Conservation (phyloP, 1,284 basidiomycete genomes). For the Schizophyllum commune region DNA sequence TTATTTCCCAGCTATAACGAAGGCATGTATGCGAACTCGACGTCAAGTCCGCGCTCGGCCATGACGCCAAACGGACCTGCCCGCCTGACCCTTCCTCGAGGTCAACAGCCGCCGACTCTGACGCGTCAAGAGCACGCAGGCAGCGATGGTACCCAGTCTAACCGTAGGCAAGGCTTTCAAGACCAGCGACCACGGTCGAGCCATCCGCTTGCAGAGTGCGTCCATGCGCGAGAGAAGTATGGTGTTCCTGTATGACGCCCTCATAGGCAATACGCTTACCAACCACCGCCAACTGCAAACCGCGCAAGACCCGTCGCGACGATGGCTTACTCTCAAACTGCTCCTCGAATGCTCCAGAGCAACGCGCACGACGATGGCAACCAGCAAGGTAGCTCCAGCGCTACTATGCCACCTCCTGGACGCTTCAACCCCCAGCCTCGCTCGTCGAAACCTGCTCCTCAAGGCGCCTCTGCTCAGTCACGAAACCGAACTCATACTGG, state of each 20-base stretch:
- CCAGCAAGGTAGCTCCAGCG: not conserved
- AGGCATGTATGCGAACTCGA: constrained; percentile 5
- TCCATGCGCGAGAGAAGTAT: not conserved
- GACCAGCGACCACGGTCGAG: constrained; percentile 35
- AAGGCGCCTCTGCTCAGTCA: not conserved
- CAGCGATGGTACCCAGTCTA: not conserved
- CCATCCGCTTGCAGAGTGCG: constrained; percentile 38
- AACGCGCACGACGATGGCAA: not conserved
- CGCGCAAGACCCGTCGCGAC: constrained; percentile 25
- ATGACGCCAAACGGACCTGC: constrained; percentile 11
- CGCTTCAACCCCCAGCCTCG: not conserved
- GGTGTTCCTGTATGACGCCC: constrained; percentile 4
- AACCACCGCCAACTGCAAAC: constrained; percentile 27
- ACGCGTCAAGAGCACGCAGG: constrained; percentile 11
- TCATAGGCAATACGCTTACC: constrained; percentile 54
- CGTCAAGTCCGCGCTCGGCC: constrained; percentile 12
- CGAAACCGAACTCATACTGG: not conserved
- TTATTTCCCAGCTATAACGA: not conserved
- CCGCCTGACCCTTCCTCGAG: constrained; percentile 10
- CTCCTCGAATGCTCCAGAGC: constrained; percentile 13
- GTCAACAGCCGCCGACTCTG: constrained; percentile 12
- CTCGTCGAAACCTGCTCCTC: not conserved
- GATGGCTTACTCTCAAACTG: constrained; percentile 27
- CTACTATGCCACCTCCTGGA: not conserved
- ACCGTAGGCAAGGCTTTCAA: not conserved